A percentile compares a stretch with the other conserved stretches of the same genome.
phyloP scores from a whole-genome alignment of 108 stramenopile species.

The Epithemia pelagica region DNA sequence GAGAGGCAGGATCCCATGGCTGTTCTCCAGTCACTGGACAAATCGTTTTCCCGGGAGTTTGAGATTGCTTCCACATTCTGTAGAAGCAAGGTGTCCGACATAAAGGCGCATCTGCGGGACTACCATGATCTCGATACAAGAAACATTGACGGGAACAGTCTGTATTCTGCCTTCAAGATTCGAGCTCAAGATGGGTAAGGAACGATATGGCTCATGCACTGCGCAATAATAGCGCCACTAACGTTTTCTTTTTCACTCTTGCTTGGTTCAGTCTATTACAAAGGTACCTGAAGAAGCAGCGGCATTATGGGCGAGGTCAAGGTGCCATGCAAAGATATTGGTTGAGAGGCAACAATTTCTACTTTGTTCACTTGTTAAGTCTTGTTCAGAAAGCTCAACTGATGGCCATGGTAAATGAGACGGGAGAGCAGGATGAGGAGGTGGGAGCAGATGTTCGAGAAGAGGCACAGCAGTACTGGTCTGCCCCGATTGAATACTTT shows the following conservation, averaged over 20 bases:
- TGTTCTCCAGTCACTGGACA: constrained; percentile 53
- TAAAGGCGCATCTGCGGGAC: constrained; percentile 58
- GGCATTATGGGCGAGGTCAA: constrained; percentile 27
- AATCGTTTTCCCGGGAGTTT: constrained; percentile 28
- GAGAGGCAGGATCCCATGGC: constrained; percentile 59
- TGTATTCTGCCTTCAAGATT: constrained; percentile 58
- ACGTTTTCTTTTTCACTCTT: neutral
- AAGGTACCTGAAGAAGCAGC: constrained; percentile 38
- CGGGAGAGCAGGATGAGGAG: constrained; percentile 4
- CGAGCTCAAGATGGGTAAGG: neutral
- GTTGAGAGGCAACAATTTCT: constrained; percentile 55
- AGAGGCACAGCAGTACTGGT: constrained; percentile 26
- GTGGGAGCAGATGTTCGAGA: constrained; percentile 4
- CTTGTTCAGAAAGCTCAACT: constrained; percentile 22
- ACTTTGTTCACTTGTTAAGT: constrained; percentile 48
- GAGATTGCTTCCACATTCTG: constrained; percentile 60
- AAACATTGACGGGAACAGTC: constrained; percentile 55
- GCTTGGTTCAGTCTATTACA: constrained; percentile 61
- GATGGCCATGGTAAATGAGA: neutral
- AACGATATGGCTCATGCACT: neutral
- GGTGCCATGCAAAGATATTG: constrained; percentile 72
- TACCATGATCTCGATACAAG: constrained; percentile 51
- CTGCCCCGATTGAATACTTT: constrained; percentile 38
- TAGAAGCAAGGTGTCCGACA: constrained; percentile 36
- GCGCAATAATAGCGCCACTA: neutral